Base-by-base conservation (phyloP, 371 early-diverging fungal genomes). In the Coemansia sp. region DNA sequence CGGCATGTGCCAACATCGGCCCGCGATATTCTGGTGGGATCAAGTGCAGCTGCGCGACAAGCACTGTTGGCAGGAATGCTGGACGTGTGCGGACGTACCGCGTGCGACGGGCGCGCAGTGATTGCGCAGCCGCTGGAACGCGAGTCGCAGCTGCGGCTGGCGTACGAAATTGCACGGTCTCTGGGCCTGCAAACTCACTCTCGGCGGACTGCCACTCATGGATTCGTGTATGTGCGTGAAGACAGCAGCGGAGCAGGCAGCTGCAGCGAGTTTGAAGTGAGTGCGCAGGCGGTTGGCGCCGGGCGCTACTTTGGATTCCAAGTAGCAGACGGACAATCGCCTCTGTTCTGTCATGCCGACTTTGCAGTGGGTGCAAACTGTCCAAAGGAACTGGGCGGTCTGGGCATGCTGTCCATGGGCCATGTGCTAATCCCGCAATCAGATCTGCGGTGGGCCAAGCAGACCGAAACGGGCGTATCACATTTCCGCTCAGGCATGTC, bases 401-500 rank as follows among this genome's bases (percentile, higher is more conserved):
- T 99, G 21, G 98, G 98, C 66, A 98, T 99, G 99, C 84, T 99
- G 49, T 96, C 94, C 23, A 97, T 97, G 97, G 97, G 97, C 63
- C 98, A 98, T 65, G 94, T 98, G 15, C 83, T 98, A 61, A 97
- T 98, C 68, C 98, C 97, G 40, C 95, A 96, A 81, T 93, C 94
- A 44, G 98, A 99, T 80, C 80, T 97, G 69, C 90, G 97, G 39
- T 97, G 96, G 96, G 91, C 92, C 29, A 92, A 95, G 78, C 97
- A 97, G 82, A 97, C 98, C 2, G 97, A 97, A 61, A 89, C 93
- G 0, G 97, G 96, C 44, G 95, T 97, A 71, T 94, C 98, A 46
- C 99, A 99, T 71, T 99, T 98, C 91, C 90, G 98, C 51, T 90
- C 94, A 23, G 99, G 99, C 79, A 96, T 99, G 97, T 90, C 92